Percentiles rank a stretch among this genome's conserved stretches.
These are phyloP conservation scores for Botrytis deweyae DNA, from an alignment of 2,329 filamentous ascomycete species.

Conservation along the genomic window DNA sequence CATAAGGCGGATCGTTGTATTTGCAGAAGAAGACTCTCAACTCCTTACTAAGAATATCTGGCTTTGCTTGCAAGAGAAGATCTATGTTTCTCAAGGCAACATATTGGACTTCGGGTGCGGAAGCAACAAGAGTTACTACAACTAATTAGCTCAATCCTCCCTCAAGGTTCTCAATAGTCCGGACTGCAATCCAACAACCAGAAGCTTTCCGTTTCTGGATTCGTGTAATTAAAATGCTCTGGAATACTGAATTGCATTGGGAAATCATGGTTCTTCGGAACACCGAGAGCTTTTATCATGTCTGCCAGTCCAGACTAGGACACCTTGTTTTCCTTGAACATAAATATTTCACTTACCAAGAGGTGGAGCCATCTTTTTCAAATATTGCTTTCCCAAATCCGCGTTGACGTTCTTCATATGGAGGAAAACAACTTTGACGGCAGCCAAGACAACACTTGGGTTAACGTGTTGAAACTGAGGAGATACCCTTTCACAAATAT, in stretches of 20 bases:
- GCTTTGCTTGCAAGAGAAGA: constrained; percentile 89
- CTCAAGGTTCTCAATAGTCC: background rate
- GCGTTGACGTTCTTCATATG: constrained; percentile 85
- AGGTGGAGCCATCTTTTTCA: constrained; percentile 98
- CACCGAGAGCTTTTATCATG: background rate
- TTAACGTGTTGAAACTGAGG: constrained; percentile 99
- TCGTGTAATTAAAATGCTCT: background rate
- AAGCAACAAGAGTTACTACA: constrained; percentile 89
- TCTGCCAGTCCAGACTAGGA: background rate
- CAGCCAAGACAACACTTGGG: constrained; percentile 92
- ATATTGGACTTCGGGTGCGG: constrained; percentile 95
- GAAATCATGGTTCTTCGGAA: background rate
- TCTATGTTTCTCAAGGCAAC: constrained; percentile 96
- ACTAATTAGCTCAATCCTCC: constrained; percentile 24
- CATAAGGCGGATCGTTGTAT: constrained; percentile 96
- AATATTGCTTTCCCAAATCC: constrained; percentile 78
- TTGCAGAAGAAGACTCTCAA: constrained; percentile 99
- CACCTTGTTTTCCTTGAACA: background rate
- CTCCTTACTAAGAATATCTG: constrained; percentile 95
- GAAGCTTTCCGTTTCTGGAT: background rate
- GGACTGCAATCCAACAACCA: background rate
- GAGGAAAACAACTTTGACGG: constrained; percentile 95
- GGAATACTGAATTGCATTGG: background rate
- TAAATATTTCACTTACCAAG: constrained; percentile 59
- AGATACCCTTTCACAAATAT: constrained; percentile 93